A percentile compares a stretch with the other conserved stretches of the same genome.
Conservation (phyloP, 805 yeast species). For the Blastobotrys parvus region DNA sequence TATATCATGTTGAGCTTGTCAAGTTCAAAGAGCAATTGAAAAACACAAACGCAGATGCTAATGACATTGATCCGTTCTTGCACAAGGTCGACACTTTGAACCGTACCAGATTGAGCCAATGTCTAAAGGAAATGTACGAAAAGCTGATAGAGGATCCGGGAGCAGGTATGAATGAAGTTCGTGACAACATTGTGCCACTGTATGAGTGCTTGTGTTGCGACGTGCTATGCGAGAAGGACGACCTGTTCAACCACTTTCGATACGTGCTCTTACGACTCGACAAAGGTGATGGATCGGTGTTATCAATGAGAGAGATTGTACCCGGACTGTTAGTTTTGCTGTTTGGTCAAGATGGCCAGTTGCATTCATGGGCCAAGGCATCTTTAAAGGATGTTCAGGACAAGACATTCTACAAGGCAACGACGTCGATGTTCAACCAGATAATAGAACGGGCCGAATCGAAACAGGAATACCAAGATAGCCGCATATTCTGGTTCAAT, state of each 20-base stretch:
- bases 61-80: neutral
- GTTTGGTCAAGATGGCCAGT: slow-evolving; percentile 6
- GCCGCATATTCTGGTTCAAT: slow-evolving; percentile 3
- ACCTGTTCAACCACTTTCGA: neutral
- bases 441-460: neutral
- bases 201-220: slow-evolving; percentile 4
- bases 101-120: neutral
- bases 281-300: neutral
- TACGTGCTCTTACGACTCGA: slow-evolving; percentile 2
- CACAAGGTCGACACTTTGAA: neutral
- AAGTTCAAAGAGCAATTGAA: slow-evolving; percentile 4
- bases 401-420: neutral
- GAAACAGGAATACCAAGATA: neutral
- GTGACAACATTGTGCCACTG: slow-evolving; percentile 2
- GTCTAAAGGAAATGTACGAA: slow-evolving; percentile 1
- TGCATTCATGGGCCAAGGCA: slow-evolving; percentile 9
- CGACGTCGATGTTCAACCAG: neutral
- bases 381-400: neutral
- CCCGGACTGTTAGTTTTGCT: slow-evolving; percentile 6
- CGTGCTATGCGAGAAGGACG: neutral
- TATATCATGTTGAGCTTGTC: slow-evolving; percentile 7
- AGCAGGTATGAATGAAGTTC: neutral
- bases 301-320: neutral
- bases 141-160: neutral
- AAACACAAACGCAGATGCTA: neutral